phyloP scores from a whole-genome alignment of 768 basidiomycete genomes.

The Trametes maxima region DNA sequence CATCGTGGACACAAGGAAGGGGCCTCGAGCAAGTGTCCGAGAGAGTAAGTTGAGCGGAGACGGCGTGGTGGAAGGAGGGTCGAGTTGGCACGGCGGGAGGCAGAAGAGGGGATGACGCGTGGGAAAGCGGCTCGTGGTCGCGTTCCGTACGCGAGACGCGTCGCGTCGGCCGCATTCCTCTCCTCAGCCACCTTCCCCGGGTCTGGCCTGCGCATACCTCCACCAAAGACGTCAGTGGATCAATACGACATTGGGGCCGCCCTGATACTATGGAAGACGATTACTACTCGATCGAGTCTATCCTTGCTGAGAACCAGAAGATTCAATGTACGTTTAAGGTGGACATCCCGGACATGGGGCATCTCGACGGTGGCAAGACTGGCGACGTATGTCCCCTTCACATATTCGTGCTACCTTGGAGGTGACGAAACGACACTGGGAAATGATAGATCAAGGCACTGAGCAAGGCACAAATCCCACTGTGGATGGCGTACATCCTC shows the following conservation, averaged over 20 bases:
- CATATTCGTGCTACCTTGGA: background rate
- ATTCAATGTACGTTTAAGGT: conserved; percentile 92
- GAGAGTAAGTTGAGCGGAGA: background rate
- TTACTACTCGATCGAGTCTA: conserved; percentile 90
- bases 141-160: conserved; percentile 17
- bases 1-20: conserved; percentile 1
- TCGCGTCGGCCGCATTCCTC: conserved; percentile 14
- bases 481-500: conserved; percentile 90
- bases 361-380: conserved; percentile 84
- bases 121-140: conserved; percentile 21
- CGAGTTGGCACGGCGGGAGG: background rate
- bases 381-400: conserved; percentile 61
- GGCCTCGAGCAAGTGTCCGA: background rate
- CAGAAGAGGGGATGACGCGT: background rate
- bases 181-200: conserved; percentile 10
- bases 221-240: no score
- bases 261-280: conserved; percentile 74
- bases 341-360: conserved; percentile 83
- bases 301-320: conserved; percentile 93
- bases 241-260: background rate
- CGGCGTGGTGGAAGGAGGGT: background rate
- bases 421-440: background rate
- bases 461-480: conserved; percentile 80
- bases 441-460: conserved; percentile 68
- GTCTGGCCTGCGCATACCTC: background rate